Evolutionary conservation across 1,284 basidiomycete species (phyloP), one percentile per base, ranked within the genome.

Genomic region (Puccinia horiana): DNA sequence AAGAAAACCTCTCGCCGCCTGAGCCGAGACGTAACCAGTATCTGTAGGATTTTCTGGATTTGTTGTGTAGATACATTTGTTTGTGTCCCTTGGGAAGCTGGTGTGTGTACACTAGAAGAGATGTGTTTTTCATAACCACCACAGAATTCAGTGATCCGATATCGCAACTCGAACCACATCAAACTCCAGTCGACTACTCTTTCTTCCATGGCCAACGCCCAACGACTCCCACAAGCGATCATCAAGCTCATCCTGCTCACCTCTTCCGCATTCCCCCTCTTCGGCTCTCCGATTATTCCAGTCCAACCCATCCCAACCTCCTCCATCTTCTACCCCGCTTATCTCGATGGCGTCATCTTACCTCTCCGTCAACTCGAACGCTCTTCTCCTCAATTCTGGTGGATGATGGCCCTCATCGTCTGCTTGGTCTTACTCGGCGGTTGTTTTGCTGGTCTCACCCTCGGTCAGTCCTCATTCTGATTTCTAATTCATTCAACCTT

Each of bases 361-460:
- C 54, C 72, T 2, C 35, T 73, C 40, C 2, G 42, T n/a, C 35
- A 52, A 35, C 56, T 74, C 29, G 56, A 47, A 18, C 52, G 37
- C 56, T 72, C 56, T 0, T 73, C 79, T 1, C 58, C 79, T 54
- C 56, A 81, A 47, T 81, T 81, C 70, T 81, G 79, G 79, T 81
- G 58, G 56, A 81, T 74, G 79, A 61, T 81, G 70, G 23, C 54
- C n/a, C 32, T 82, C 52, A 82, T 82, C 49, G 74, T 82, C 47
- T 49, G 76, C 63, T 47, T 82, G 35, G 81, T 82, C 26, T 40
- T 82, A 5, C 58, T 82, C 1, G 81, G 81, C 18, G 81, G 81
- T 58, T 82, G 81, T 32, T 82, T 82, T 76, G 81, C 81, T 47
- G 81, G 81, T 42, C 61, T 82, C 40, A 82, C 81, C 29, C 52